A percentile compares a stretch with the other conserved stretches of the same genome.
Evolutionary conservation across 768 basidiomycete species (phyloP).

Genomic region (Crepidotus variabilis): DNA sequence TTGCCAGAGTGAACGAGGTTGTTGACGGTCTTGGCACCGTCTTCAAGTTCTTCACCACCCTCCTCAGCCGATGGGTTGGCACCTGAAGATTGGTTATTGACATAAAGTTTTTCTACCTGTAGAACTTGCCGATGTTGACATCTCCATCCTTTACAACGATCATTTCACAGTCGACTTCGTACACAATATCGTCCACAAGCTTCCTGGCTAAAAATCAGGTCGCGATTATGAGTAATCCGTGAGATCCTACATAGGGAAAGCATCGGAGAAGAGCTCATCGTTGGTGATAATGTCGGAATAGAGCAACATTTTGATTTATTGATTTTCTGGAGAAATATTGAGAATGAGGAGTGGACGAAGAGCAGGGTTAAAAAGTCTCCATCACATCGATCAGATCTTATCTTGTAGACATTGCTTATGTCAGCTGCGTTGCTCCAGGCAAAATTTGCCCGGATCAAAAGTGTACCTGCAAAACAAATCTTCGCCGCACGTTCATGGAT

Average conservation of each 20-base stretch:
- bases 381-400: conserved; percentile 35
- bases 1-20: conserved; percentile 92
- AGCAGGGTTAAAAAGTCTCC: conserved; percentile 7
- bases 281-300: conserved; percentile 68
- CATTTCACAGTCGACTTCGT: conserved; percentile 80
- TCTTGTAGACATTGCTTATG: conserved; percentile 20
- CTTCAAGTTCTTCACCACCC: conserved; percentile 73
- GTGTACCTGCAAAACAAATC: conserved; percentile 1
- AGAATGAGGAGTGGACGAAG: conserved; percentile 13
- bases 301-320: conserved; percentile 56
- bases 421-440: not conserved
- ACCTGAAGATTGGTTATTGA: conserved; percentile 41
- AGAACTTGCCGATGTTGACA: conserved; percentile 77
- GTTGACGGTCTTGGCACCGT: conserved; percentile 75
- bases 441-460: not conserved
- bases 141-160: conserved; percentile 74
- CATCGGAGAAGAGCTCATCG: conserved; percentile 95
- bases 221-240: conserved; percentile 8
- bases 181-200: conserved; percentile 70
- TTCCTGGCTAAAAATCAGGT: conserved; percentile 46
- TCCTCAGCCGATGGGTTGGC: conserved; percentile 95
- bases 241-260: conserved; percentile 72
- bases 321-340: conserved; percentile 16
- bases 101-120: not conserved
- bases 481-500: conserved; percentile 48